phyloP scores from a whole-genome alignment of 2,329 filamentous ascomycete species.

The Cladosporium sp. region DNA sequence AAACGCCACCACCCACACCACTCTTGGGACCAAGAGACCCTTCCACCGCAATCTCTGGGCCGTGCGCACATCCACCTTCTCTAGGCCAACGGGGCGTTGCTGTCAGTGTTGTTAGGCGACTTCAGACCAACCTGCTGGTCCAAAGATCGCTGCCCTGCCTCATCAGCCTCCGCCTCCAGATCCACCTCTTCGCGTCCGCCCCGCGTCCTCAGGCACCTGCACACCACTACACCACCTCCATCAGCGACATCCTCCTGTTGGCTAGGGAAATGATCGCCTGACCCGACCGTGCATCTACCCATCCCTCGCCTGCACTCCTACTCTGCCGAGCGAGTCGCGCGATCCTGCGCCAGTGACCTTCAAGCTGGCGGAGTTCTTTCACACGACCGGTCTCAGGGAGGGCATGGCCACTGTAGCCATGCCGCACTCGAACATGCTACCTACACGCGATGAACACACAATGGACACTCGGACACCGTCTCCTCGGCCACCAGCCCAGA shows the following conservation, averaged over 20 bases:
- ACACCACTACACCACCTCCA: neutral
- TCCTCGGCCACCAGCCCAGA: constrained; percentile 25
- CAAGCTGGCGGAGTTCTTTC: constrained; percentile 10
- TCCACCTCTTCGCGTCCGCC: neutral
- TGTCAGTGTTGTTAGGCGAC: constrained; percentile 8
- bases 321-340: neutral
- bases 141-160: neutral
- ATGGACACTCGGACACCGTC: constrained; percentile 49
- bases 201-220: constrained; percentile 4
- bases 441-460: constrained; percentile 28
- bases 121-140: neutral
- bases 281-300: neutral
- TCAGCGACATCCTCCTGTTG: constrained; percentile 1
- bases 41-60: neutral
- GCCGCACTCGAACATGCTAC: constrained; percentile 15
- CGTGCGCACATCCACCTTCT: constrained; percentile 16
- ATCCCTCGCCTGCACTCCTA: neutral
- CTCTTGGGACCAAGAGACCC: neutral
- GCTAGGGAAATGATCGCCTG: constrained; percentile 7
- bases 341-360: neutral
- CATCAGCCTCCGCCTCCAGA: neutral
- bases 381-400: neutral
- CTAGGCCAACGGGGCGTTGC: constrained; percentile 13
- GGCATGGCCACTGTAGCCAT: constrained; percentile 17
- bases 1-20: neutral